These are phyloP conservation scores for Chenopodium quinoa DNA, from an alignment of 148 eudicot genomes.

Conservation along the genomic window DNA sequence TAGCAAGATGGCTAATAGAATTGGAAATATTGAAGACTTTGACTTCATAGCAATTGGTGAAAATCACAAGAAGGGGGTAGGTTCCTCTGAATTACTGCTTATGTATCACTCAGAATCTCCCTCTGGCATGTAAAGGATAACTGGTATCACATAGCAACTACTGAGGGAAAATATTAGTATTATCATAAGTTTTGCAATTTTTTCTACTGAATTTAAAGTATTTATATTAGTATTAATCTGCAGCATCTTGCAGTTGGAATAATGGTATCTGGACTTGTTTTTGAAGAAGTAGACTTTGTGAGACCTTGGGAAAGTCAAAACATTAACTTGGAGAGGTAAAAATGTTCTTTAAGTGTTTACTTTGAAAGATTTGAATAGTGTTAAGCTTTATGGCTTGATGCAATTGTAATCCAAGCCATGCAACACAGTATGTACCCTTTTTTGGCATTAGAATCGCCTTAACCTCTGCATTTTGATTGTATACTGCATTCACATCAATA, in stretches of 20 bases:
- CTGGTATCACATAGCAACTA: background rate
- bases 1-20: slow-evolving; percentile 79
- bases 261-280: slow-evolving; percentile 78
- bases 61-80: slow-evolving; percentile 85
- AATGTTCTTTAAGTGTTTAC: background rate
- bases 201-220: slow-evolving; percentile 16
- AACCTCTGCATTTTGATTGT: no score
- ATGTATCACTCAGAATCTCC: background rate
- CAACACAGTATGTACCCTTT: no score
- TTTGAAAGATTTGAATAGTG: no score
- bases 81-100: slow-evolving; percentile 22
- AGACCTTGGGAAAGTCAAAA: slow-evolving; percentile 68
- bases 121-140: background rate
- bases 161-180: background rate
- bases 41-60: slow-evolving; percentile 74
- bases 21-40: slow-evolving; percentile 75
- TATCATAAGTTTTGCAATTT: no score
- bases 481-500: no score
- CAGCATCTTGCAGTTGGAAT: slow-evolving; percentile 89
- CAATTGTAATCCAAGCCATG: no score
- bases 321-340: slow-evolving; percentile 73
- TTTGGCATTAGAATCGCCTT: no score
- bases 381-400: no score
- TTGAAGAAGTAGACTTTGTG: slow-evolving; percentile 59
- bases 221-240: slow-evolving; percentile 12